Conservation (phyloP, 352 stramenopile genomes). For the Phytophthora idaei region DNA sequence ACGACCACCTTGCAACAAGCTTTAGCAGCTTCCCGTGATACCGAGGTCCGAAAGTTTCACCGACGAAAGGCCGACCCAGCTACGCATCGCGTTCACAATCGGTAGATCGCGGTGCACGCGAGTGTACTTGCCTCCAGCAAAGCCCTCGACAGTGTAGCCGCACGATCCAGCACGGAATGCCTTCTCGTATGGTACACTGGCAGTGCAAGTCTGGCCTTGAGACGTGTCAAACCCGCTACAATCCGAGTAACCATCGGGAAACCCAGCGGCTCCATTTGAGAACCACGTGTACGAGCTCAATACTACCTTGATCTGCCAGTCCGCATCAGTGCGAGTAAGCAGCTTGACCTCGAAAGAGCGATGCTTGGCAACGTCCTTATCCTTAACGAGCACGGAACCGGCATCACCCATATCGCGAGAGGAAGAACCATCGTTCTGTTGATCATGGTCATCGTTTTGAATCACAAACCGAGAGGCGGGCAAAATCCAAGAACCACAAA, state of each 20-base stretch:
- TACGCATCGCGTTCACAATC: slow-evolving; percentile 73
- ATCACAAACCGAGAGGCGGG: slow-evolving; percentile 66
- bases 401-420: slow-evolving; percentile 61
- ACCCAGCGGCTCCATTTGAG: slow-evolving; percentile 50
- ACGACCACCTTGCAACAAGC: background rate
- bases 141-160: slow-evolving; percentile 62
- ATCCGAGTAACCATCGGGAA: slow-evolving; percentile 61
- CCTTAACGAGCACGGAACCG: slow-evolving; percentile 63
- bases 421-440: slow-evolving; percentile 56
- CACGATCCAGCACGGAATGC: slow-evolving; percentile 57
- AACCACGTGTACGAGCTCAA: slow-evolving; percentile 73
- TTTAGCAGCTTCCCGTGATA: slow-evolving; percentile 48
- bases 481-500: slow-evolving; percentile 72
- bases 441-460: slow-evolving; percentile 82
- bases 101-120: slow-evolving; percentile 69
- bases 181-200: slow-evolving; percentile 54
- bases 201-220: slow-evolving; percentile 36
- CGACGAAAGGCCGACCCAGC: slow-evolving; percentile 48
- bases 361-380: slow-evolving; percentile 54
- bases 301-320: slow-evolving; percentile 73
- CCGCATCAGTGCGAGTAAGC: slow-evolving; percentile 55
- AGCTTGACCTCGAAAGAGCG: slow-evolving; percentile 64
- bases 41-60: slow-evolving; percentile 41
- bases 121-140: slow-evolving; percentile 63
- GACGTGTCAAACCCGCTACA: slow-evolving; percentile 48